These are phyloP conservation scores for Pluteus cervinus DNA, from an alignment of 768 basidiomycete species.

Conservation along the genomic window DNA sequence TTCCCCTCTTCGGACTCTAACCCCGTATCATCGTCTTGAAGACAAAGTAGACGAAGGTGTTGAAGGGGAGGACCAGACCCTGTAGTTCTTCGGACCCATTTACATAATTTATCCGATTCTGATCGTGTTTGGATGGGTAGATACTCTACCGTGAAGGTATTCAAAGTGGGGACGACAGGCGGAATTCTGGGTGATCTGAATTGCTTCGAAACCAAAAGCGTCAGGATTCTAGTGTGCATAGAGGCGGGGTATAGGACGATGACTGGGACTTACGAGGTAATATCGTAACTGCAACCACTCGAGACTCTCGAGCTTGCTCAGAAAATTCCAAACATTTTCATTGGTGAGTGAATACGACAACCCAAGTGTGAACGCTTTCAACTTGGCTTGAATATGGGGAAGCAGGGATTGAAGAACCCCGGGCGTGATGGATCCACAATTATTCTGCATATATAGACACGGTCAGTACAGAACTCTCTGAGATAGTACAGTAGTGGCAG, in stretches of 20 bases:
- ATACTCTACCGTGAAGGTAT: slow-evolving; percentile 19
- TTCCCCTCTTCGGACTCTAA: too few species aligned
- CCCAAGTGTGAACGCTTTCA: slow-evolving; percentile 40
- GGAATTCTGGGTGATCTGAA: slow-evolving; percentile 23
- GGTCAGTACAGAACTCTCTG: not conserved
- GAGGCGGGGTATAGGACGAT: not conserved
- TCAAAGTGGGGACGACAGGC: slow-evolving; percentile 16
- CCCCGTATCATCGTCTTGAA: slow-evolving; percentile 18
- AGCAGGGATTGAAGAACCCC: slow-evolving; percentile 44
- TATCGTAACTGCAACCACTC: slow-evolving; percentile 38
- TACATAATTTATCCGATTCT: slow-evolving; percentile 26
- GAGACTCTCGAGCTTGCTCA: slow-evolving; percentile 34
- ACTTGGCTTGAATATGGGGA: slow-evolving; percentile 26
- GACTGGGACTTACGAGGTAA: slow-evolving; percentile 47
- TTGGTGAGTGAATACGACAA: slow-evolving; percentile 55
- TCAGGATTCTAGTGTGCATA: not conserved
- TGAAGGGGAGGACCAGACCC: slow-evolving; percentile 27
- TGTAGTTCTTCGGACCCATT: slow-evolving; percentile 35
- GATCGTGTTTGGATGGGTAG: slow-evolving; percentile 10
- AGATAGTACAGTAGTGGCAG: not conserved
- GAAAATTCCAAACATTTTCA: slow-evolving; percentile 43
- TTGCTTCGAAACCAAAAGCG: slow-evolving; percentile 26
- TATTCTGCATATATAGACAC: slow-evolving; percentile 27
- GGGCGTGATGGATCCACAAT: slow-evolving; percentile 61
- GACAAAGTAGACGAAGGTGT: slow-evolving; percentile 20